These are phyloP conservation scores for Wallacemonas sp. DNA, from an alignment of 208 protist species.

Conservation along the genomic window DNA sequence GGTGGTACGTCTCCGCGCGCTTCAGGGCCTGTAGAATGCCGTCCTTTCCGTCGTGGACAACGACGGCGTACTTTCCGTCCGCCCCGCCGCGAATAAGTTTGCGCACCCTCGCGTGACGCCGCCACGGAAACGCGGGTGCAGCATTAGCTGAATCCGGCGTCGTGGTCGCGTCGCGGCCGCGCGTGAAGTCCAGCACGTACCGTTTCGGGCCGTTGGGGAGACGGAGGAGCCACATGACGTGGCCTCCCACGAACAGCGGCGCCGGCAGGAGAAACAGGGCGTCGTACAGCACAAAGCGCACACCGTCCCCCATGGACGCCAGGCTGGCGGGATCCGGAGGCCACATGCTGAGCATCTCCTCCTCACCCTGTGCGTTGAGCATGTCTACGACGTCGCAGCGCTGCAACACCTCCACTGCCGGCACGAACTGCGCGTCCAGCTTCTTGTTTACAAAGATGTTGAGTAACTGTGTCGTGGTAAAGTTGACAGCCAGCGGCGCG, in stretches of 20 bases:
- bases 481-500: not conserved
- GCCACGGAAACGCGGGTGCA: conserved; percentile 31
- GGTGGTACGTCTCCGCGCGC: conserved; percentile 52
- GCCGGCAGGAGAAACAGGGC: conserved; percentile 63
- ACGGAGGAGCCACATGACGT: conserved; percentile 34
- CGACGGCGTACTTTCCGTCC: conserved; percentile 37
- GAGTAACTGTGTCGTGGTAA: not conserved
- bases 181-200: conserved; percentile 38
- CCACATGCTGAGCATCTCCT: conserved; percentile 31
- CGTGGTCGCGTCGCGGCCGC: not conserved
- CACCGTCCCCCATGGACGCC: conserved; percentile 14
- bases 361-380: conserved; percentile 28
- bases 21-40: conserved; percentile 36
- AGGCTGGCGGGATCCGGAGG: conserved; percentile 20
- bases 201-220: conserved; percentile 40
- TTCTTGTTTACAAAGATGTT: not conserved
- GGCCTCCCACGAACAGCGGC: conserved; percentile 5
- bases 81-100: conserved; percentile 24
- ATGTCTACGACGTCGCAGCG: conserved; percentile 53
- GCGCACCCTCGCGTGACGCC: conserved; percentile 46
- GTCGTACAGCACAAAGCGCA: conserved; percentile 49
- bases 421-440: conserved; percentile 4
- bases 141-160: not conserved
- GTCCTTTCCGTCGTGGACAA: conserved; percentile 33
- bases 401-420: conserved; percentile 21